A percentile compares a stretch with the other conserved stretches of the same genome.
phyloP scores from a whole-genome alignment of 306 rosid genomes.

The Cicer arietinum region DNA sequence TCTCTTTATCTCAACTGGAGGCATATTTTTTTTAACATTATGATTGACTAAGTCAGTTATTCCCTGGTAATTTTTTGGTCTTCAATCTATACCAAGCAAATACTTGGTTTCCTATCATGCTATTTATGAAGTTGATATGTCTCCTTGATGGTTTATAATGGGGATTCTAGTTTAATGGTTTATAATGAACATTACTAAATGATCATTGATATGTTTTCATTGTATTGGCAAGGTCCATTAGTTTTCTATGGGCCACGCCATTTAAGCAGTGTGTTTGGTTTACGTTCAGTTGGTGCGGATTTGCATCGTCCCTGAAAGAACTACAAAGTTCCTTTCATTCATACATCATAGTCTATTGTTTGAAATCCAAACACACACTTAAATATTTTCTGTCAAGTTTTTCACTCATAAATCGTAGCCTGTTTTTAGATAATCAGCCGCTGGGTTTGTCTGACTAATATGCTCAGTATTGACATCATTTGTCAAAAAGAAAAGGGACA shows the following conservation, averaged over 20 bases:
- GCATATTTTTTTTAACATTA: not conserved
- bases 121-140: slow-evolving; percentile 4
- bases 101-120: slow-evolving; percentile 19
- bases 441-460: slow-evolving; percentile 2
- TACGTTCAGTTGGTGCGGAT: not conserved
- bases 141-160: slow-evolving; percentile 32
- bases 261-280: not conserved
- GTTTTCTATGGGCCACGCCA: not conserved
- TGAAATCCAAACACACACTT: slow-evolving; percentile 3
- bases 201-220: slow-evolving; percentile 3
- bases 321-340: not conserved
- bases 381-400: not conserved
- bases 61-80: not conserved
- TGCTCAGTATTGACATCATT: not conserved
- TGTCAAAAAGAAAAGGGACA: not conserved
- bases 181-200: not conserved
- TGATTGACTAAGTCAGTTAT: not conserved
- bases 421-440: not conserved
- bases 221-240: not conserved
- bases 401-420: not conserved
- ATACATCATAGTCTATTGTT: not conserved
- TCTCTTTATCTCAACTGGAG: slow-evolving; percentile 13
- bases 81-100: not conserved
- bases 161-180: not conserved
- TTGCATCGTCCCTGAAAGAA: not conserved